Base-by-base conservation (phyloP, 2,329 filamentous ascomycete species). In the Claviceps digitariae region DNA sequence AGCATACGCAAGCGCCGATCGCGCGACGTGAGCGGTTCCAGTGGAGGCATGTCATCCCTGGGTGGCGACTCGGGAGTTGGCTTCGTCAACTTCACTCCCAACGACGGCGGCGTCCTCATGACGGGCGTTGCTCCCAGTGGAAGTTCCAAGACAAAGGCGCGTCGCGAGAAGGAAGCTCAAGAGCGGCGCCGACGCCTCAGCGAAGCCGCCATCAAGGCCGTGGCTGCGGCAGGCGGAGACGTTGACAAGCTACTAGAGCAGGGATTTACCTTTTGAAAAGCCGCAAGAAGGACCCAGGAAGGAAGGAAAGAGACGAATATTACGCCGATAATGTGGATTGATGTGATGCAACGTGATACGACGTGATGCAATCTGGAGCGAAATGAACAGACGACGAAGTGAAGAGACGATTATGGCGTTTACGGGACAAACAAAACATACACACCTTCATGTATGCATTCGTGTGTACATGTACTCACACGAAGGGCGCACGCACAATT, bases 71-170 rank as follows among this genome's bases (percentile, higher is more conserved):
- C 64, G 3, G 62, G 62, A 2, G 71, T 79, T 9, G 78, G 79
- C 12, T 97, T 97, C 64, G 87, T 95, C 58, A 97, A 97, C 68
- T 95, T 87, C 69, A 96, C 90, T 1, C 84, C 89, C 0, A 74
- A 77, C 50, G 90, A 98, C 67, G 84, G 83, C 61, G 73, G 78
- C 15, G 81, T 86, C 64, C 83, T 98, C 45, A 80, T 98, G 68
- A 88, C 81, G 8, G 91, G 90, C 5, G 93, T 98, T 13, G 93
- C 93, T 47, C 91, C 91, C 1, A 90, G 85, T 58, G 93, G 93
- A 10, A 90, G 84, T 60, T 87, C 82, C 59, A 97, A 97, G 78
- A 97, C 93, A 9, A 96, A 96, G 66, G 89, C 89, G n/a, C 74
- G 90, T 53, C 74, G 93, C 50, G 91, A 97, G 68, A 86, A 88